Percentiles rank a stretch among this genome's conserved stretches.
These are phyloP conservation scores for Isochrysis galbana DNA, from an alignment of 78 protist species.

Conservation along the genomic window DNA sequence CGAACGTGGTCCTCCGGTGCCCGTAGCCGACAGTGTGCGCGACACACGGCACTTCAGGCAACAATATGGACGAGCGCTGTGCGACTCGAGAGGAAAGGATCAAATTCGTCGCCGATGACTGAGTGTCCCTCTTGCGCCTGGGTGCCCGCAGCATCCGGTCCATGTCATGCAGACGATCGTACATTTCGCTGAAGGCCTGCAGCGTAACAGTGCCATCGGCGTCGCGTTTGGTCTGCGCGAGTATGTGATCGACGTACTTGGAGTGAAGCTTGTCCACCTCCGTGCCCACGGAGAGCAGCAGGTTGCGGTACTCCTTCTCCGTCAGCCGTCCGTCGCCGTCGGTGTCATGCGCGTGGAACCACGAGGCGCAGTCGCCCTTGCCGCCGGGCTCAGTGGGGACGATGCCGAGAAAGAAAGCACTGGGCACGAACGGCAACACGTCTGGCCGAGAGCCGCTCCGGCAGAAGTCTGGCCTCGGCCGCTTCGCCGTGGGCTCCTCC, in stretches of 20 bases:
- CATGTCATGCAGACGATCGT: not conserved
- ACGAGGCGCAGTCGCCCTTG: not conserved
- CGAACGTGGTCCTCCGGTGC: not conserved
- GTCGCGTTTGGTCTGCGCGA: not conserved
- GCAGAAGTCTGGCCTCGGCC: not conserved
- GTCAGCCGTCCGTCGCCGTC: not conserved
- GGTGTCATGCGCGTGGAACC: not conserved
- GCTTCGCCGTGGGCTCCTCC: too few species aligned
- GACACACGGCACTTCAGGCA: not conserved
- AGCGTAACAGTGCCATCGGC: not conserved
- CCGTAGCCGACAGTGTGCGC: not conserved
- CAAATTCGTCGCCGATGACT: not conserved
- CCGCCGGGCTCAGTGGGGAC: not conserved
- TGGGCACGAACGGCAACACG: not conserved
- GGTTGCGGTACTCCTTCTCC: not conserved
- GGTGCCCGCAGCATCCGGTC: not conserved
- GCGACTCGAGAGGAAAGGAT: not conserved
- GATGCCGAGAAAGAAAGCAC: not conserved
- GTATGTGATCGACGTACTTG: not conserved
- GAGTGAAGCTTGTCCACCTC: not conserved
- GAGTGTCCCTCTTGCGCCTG: not conserved
- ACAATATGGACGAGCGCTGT: not conserved
- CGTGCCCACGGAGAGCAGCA: not conserved
- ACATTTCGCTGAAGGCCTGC: too few species aligned
- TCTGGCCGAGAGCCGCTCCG: not conserved